Conservation (phyloP, 768 basidiomycete genomes). For the Kwoniella sp. region DNA sequence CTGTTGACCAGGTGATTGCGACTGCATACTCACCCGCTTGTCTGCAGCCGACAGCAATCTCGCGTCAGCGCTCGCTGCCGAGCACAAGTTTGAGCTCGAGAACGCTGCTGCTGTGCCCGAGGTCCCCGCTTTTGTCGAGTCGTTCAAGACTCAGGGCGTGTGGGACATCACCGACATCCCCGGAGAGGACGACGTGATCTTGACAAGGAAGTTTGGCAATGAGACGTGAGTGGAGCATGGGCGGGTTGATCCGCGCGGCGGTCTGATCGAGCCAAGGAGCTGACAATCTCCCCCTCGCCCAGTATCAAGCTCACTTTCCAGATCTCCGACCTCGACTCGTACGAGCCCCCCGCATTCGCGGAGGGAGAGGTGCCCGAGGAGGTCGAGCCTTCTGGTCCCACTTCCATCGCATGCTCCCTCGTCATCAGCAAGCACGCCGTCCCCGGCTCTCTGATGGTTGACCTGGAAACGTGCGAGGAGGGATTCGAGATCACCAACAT, state of each 20-base stretch:
- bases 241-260: no score
- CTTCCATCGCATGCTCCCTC: conserved; percentile 71
- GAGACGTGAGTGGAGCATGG: conserved; percentile 70
- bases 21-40: not conserved
- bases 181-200: conserved; percentile 74
- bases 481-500: conserved; percentile 72
- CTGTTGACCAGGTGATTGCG: not conserved
- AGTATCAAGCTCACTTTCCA: conserved; percentile 90
- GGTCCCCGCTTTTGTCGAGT: conserved; percentile 69
- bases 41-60: conserved; percentile 54
- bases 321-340: conserved; percentile 71
- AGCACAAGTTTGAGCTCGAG: conserved; percentile 81
- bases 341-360: conserved; percentile 51
- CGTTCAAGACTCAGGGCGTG: conserved; percentile 66
- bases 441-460: conserved; percentile 62
- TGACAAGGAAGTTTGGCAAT: conserved; percentile 81
- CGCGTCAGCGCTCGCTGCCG: conserved; percentile 70
- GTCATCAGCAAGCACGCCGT: conserved; percentile 68
- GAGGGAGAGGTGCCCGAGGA: conserved; percentile 29
- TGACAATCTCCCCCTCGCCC: conserved; percentile 1
- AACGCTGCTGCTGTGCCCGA: conserved; percentile 50
- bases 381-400: conserved; percentile 48
- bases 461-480: conserved; percentile 44
- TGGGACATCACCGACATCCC: conserved; percentile 75
- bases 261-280: no score